Percentiles rank a stretch among this genome's conserved stretches.
Conservation (phyloP, 306 rosid genomes). For the Prunus mira region DNA sequence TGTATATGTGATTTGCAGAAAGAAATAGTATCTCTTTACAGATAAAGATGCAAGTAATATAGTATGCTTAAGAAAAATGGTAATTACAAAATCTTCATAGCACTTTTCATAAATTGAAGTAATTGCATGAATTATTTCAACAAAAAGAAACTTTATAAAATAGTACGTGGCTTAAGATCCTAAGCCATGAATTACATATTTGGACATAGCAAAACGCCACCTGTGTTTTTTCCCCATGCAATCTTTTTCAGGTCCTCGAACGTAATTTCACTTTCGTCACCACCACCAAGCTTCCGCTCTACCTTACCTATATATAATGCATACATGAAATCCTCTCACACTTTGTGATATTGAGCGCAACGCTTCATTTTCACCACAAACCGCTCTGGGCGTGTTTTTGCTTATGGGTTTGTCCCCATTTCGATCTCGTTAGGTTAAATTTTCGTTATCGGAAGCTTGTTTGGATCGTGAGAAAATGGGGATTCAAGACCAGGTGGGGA, state of each 20-base stretch:
- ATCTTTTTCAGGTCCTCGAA: background rate
- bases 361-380: conserved; percentile 5
- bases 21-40: too few species aligned
- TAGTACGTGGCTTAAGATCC: background rate
- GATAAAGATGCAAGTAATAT: too few species aligned
- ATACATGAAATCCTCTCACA: background rate
- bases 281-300: background rate
- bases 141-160: too few species aligned
- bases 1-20: too few species aligned
- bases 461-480: conserved; percentile 11
- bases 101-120: too few species aligned
- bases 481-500: conserved; percentile 29
- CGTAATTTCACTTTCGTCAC: background rate
- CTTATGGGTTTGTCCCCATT: background rate
- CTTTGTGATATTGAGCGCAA: background rate
- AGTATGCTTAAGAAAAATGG: too few species aligned
- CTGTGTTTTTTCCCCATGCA: background rate
- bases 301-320: background rate
- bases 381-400: background rate
- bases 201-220: background rate
- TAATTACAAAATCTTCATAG: too few species aligned
- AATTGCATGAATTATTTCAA: too few species aligned
- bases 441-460: background rate
- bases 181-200: background rate
- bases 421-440: background rate